phyloP scores from a whole-genome alignment of 2,329 filamentous ascomycete genomes.

The Trichoderma sp. region DNA sequence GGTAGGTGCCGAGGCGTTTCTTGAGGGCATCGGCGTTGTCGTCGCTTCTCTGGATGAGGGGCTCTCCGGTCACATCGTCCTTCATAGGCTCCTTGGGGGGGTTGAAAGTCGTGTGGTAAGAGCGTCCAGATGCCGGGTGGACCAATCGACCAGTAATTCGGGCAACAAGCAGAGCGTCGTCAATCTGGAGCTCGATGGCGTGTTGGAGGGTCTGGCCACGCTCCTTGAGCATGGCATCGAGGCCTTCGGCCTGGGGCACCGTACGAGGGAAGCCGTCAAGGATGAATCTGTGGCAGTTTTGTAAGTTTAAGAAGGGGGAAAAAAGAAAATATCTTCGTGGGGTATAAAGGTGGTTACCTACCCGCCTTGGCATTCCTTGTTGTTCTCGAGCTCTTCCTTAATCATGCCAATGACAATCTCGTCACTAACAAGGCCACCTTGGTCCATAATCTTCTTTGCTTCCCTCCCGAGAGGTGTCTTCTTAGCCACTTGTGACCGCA shows the following conservation, averaged over 20 bases:
- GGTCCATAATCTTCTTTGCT: conserved; percentile 99
- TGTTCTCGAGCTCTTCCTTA: conserved; percentile 91
- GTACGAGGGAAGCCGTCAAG: conserved; percentile 98
- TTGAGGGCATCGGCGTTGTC: conserved; percentile 95
- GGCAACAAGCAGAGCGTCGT: conserved; percentile 87
- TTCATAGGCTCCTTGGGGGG: conserved; percentile 91
- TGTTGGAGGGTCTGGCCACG: conserved; percentile 86
- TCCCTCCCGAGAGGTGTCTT: conserved; percentile 92
- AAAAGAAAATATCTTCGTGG: conserved; percentile 20
- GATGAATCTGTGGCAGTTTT: conserved; percentile 69
- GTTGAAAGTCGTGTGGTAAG: conserved; percentile 99
- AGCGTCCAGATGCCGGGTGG: conserved; percentile 92
- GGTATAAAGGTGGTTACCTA: conserved; percentile 38
- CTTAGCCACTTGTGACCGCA: conserved; percentile 95
- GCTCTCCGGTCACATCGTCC: conserved; percentile 95
- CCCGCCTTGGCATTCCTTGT: conserved; percentile 96
- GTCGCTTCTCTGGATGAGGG: conserved; percentile 90
- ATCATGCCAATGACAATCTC: conserved; percentile 99
- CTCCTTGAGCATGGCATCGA: conserved; percentile 82
- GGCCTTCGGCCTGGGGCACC: conserved; percentile 88
- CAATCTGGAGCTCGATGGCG: conserved; percentile 94
- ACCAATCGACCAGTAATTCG: conserved; percentile 95
- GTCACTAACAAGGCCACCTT: conserved; percentile 94
- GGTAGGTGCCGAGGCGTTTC: conserved; percentile 92
- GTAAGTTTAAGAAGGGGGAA: conserved; percentile 9